A percentile compares a stretch with the other conserved stretches of the same genome.
phyloP scores from a whole-genome alignment of 768 basidiomycete genomes.

The Hypsizygus marmoreus region DNA sequence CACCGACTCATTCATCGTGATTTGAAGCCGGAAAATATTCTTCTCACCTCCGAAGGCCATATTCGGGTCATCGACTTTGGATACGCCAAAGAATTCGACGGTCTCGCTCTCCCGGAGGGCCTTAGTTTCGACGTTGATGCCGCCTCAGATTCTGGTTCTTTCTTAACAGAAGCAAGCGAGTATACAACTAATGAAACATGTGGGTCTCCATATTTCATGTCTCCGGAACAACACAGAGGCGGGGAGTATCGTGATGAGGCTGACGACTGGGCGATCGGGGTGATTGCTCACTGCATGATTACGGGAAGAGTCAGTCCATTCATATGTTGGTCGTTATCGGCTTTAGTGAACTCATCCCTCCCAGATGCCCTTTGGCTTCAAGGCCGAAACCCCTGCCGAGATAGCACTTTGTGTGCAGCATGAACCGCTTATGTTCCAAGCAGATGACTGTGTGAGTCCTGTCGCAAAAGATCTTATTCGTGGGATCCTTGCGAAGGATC shows the following conservation, averaged over 20 bases:
- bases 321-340: background rate
- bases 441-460: too few relatives aligned
- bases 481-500: too few relatives aligned
- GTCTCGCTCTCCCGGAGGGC: background rate
- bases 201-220: conserved; percentile 6
- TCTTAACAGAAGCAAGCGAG: conserved; percentile 2
- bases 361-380: conserved; percentile 9
- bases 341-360: background rate
- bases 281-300: conserved; percentile 2
- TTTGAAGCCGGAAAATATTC: conserved; percentile 4
- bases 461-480: too few relatives aligned
- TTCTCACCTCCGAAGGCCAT: conserved; percentile 5
- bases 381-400: too few relatives aligned
- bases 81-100: background rate
- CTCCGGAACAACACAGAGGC: conserved; percentile 6
- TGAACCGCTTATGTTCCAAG: too few relatives aligned
- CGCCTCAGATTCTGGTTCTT: background rate
- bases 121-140: conserved; percentile 6
- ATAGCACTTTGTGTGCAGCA: too few relatives aligned
- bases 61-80: conserved; percentile 5
- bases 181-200: background rate
- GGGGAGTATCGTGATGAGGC: conserved; percentile 4
- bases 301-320: conserved; percentile 1
- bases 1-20: conserved; percentile 5
- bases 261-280: conserved; percentile 4